Evolutionary conservation across 345 rosid genomes (phyloP).

Genomic region (Citrus unshiu): DNA sequence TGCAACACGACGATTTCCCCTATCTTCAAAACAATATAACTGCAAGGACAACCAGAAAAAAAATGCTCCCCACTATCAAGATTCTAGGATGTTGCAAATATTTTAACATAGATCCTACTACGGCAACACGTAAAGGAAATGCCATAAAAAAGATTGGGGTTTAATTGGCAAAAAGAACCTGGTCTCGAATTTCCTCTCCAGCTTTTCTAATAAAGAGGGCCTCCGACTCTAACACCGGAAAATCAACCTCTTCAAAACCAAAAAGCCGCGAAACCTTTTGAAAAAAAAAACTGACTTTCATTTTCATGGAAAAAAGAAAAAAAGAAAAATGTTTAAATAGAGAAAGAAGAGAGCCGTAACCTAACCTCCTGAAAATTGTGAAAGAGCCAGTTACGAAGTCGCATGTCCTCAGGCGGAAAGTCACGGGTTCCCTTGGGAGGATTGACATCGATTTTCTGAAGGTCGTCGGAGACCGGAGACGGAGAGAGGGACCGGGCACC

Average conservation of each 20-base stretch:
- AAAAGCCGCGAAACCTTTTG: slow-evolving; percentile 61
- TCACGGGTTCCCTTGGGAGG: slow-evolving; percentile 96
- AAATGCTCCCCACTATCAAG: background rate
- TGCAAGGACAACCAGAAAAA: slow-evolving; percentile 25
- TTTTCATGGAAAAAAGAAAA: background rate
- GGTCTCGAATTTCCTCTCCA: slow-evolving; percentile 93
- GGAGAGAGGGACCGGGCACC: slow-evolving; percentile 56
- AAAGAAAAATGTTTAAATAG: too few species aligned
- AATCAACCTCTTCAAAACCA: slow-evolving; percentile 92
- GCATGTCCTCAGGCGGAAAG: slow-evolving; percentile 93
- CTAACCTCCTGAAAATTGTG: slow-evolving; percentile 75
- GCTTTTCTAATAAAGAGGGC: slow-evolving; percentile 85
- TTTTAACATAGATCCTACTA: background rate
- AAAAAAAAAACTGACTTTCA: background rate
- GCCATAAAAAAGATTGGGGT: too few species aligned
- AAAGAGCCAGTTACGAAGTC: slow-evolving; percentile 91
- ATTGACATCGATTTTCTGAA: slow-evolving; percentile 72
- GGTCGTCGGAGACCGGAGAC: slow-evolving; percentile 38
- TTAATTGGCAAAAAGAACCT: slow-evolving; percentile 34
- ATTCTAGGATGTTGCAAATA: background rate
- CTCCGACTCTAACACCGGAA: slow-evolving; percentile 82
- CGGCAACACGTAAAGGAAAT: too few species aligned
- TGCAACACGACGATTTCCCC: slow-evolving; percentile 93
- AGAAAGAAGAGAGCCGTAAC: background rate
- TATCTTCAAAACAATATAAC: slow-evolving; percentile 94